phyloP scores from a whole-genome alignment of 2,329 filamentous ascomycete species.

The Incumbomyces lentus region DNA sequence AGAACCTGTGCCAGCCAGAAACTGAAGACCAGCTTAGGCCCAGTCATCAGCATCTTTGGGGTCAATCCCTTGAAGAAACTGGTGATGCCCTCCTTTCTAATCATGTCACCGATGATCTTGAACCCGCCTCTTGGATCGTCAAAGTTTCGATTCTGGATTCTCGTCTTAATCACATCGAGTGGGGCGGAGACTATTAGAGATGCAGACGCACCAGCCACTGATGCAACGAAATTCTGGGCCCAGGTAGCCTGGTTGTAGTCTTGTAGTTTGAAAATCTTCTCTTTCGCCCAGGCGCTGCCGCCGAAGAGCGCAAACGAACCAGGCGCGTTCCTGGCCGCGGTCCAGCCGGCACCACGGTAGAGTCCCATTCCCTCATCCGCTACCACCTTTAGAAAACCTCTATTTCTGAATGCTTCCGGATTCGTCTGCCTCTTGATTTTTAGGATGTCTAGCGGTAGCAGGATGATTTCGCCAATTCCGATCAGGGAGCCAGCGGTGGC shows the following conservation, averaged over 20 bases:
- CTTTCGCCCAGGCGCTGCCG: conserved; percentile 93
- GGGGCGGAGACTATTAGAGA: conserved; percentile 95
- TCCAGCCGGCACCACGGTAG: conserved; percentile 96
- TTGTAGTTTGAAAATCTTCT: conserved; percentile 77
- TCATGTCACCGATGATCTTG: conserved; percentile 85
- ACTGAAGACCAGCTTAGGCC: conserved; percentile 96
- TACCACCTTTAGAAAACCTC: conserved; percentile 81
- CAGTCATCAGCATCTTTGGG: conserved; percentile 97
- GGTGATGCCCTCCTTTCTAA: conserved; percentile 71
- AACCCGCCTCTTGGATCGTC: conserved; percentile 94
- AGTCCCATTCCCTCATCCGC: conserved; percentile 89
- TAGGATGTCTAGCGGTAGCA: conserved; percentile 88
- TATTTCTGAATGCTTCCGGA: conserved; percentile 91
- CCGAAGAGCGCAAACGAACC: conserved; percentile 97
- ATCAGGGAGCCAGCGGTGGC: conserved; percentile 91
- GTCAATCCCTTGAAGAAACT: conserved; percentile 97
- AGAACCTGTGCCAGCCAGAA: conserved; percentile 99
- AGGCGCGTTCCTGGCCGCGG: conserved; percentile 89
- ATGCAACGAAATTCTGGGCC: conserved; percentile 95
- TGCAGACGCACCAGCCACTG: conserved; percentile 85
- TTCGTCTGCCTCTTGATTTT: conserved; percentile 99
- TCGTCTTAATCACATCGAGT: conserved; percentile 94
- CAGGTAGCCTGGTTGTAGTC: conserved; percentile 95
- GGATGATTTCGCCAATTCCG: conserved; percentile 91
- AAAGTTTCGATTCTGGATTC: conserved; percentile 97